Base-by-base conservation (phyloP, 2,329 filamentous ascomycete species). In the Colletotrichum karsti region DNA sequence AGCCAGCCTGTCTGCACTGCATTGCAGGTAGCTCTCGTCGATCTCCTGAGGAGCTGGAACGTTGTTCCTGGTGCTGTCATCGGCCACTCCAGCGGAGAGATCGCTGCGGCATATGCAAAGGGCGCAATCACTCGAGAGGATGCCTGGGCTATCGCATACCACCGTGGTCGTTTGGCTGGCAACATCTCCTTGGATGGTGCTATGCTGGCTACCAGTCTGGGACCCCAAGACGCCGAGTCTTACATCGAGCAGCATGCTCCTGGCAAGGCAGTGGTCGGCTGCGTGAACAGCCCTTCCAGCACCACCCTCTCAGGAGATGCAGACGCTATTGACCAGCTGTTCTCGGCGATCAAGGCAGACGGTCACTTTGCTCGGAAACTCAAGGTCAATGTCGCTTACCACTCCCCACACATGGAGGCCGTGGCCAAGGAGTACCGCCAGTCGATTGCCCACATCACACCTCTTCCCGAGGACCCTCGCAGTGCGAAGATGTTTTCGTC, bases 1-100 rank as follows among this genome's bases (percentile, higher is more conserved):
- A 74, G 76, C 2, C 78, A 79, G 20, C 74, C 77, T 1, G 66
- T 78, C 1, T 77, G 76, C 39, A 78, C 77, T 4, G 77, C 74
- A 0, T 35, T 79, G 0, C 73, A 79, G 57, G 46, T 51, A 22
- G 75, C 73, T 2, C 59, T 79, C 1, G 72, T 78, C 7, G 73
- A 78, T 7, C 61, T 76, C 2, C 69, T 79, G 1, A 39, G 62
- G 0, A 66, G 72, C 0, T 78, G 77, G 5, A 78, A 78, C 3
- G 61, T 85, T 18, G 48, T 57, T 0, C 77, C 82, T 6, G 39
- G 66, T 2, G 77, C 76, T 1, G 81, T 83, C 0, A 77, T 85
- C 3, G 84, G 85, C 3, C 85, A 87, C 70, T 85, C 83, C 0
- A 83, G 81, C 0, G 85, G 85, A 2, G 85, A 87, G 69, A 86